Base-by-base conservation (phyloP, 2,329 filamentous ascomycete genomes). In the Venturiaceae sp. region DNA sequence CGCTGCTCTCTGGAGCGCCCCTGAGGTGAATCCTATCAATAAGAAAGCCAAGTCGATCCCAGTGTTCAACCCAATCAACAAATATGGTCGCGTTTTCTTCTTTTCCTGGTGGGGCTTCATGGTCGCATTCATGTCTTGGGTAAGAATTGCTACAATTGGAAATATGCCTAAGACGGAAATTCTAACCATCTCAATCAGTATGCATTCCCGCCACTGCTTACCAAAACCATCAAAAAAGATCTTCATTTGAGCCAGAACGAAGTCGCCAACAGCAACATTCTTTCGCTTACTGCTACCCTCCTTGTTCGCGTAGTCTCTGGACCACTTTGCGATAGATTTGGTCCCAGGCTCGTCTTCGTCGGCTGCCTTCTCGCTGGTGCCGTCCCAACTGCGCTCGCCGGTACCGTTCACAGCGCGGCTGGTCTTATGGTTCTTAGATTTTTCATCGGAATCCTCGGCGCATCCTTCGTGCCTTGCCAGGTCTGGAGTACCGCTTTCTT, bases 401-500 rank as follows among this genome's bases (percentile, higher is more conserved):
- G 90, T 5, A 84, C 90, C 1, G 83, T 92, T 41, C 84, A 83
- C 53, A 84, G 80, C 57, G 83, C 83, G 5, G 74, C 72, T 5
- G 85, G 88, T 11, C 80, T 92, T n/a, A 85, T 90, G 64, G 74
- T 82, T 23, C 80, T 87, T 53, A 83, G 88, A 50, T 92, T 92
- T 77, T 92, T 92, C 73, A 83, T 92, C 62, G 88, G 88, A 61
- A 86, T 92, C 47, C 81, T 92, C 0, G 88, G 88, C 39, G 87
- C 85, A 1, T 82, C 83, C 1, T 92, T 92, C 66, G 88, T 92
- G 0, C 88, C 88, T 14, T 95, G 90, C 70, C 90, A 95, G 69
- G 92, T 95, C 7, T 96, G 91, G 90, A 88, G 87, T 11, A 96
- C 90, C 0, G 36, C 36, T 0, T 96, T 95, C 77, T 96, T 90